Evolutionary conservation across 73 alveolate genomes (phyloP).

Genomic region (Uronychia binucleata): DNA sequence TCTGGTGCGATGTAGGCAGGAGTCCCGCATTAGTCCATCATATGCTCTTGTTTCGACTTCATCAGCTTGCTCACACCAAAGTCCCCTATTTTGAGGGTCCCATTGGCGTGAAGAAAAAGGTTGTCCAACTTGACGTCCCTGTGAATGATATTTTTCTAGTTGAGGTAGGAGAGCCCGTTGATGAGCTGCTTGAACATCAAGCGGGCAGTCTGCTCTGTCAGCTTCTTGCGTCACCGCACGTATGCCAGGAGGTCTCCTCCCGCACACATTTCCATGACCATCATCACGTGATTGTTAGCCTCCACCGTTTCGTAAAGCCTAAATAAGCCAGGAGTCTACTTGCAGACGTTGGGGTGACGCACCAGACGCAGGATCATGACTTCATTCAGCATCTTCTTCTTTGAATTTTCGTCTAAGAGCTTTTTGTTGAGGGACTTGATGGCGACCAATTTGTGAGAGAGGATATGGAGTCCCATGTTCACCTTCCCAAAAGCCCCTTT

Average conservation of each 20-base stretch:
- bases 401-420: too few relatives aligned
- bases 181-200: neutral
- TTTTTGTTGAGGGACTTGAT: slow-evolving; percentile 63
- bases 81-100: slow-evolving; percentile 92
- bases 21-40: slow-evolving; percentile 90
- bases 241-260: slow-evolving; percentile 54
- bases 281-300: slow-evolving; percentile 39
- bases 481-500: too few relatives aligned
- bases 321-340: too few relatives aligned
- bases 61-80: slow-evolving; percentile 94
- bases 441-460: slow-evolving; percentile 45
- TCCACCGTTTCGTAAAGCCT: too few relatives aligned
- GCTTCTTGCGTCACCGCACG: slow-evolving; percentile 50
- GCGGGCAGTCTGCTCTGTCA: slow-evolving; percentile 38
- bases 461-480: slow-evolving; percentile 10
- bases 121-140: slow-evolving; percentile 95
- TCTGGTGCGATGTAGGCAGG: slow-evolving; percentile 97
- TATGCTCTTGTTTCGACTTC: slow-evolving; percentile 74
- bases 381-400: too few relatives aligned
- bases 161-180: neutral
- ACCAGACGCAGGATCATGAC: too few relatives aligned
- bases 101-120: slow-evolving; percentile 82
- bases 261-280: slow-evolving; percentile 29
- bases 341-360: too few relatives aligned
- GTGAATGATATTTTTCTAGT: slow-evolving; percentile 91